Evolutionary conservation across 129 eudicot species (phyloP).

Genomic region (Flaveria trinervia): DNA sequence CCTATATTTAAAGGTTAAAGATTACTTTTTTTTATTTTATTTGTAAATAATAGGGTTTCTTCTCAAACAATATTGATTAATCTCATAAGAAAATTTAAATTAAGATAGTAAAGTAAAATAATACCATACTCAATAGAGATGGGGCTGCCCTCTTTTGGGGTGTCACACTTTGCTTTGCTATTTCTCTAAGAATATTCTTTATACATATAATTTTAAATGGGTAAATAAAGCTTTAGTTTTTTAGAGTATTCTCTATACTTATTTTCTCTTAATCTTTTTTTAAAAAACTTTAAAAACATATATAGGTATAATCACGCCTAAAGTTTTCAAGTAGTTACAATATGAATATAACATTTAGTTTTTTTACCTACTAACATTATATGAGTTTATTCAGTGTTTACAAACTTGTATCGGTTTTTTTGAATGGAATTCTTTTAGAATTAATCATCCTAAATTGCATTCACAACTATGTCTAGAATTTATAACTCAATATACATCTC

Average conservation of each 20-base stretch:
- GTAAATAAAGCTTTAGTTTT: neutral
- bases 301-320: neutral
- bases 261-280: neutral
- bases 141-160: neutral
- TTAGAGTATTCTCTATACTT: neutral
- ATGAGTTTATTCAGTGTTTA: no score
- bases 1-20: no score
- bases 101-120: neutral
- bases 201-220: neutral
- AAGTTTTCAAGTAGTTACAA: neutral
- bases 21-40: no score
- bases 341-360: no score
- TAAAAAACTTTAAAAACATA: neutral
- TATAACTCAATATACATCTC: no score
- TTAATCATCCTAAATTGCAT: no score
- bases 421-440: no score
- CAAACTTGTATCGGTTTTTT: no score
- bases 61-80: neutral
- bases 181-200: conserved; percentile 31
- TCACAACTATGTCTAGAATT: no score
- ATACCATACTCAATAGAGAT: neutral
- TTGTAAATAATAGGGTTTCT: neutral
- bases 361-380: no score
- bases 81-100: neutral
- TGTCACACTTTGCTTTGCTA: conserved; percentile 31